Evolutionary conservation across 805 yeast species (phyloP).

Genomic region (Starmerella geochares): DNA sequence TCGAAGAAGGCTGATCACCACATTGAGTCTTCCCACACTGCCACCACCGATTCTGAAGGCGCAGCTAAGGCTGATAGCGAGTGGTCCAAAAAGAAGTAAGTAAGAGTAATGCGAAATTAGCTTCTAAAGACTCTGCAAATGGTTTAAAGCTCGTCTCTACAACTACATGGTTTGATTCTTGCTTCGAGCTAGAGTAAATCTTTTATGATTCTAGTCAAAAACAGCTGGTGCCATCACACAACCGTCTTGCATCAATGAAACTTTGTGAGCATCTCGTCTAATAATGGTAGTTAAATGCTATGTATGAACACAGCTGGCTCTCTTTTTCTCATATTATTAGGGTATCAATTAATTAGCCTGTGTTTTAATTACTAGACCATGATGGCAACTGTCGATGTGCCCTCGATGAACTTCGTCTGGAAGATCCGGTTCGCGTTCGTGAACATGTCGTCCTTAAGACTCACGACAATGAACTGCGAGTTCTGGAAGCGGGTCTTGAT

Average conservation of each 20-base stretch:
- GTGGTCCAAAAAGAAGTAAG: slow-evolving; percentile 4
- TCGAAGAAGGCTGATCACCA: not conserved
- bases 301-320: too few species aligned
- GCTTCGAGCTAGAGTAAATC: not conserved
- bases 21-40: not conserved
- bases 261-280: too few species aligned
- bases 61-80: slow-evolving; percentile 16
- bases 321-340: too few species aligned
- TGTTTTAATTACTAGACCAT: slow-evolving; percentile 4
- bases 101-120: not conserved
- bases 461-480: slow-evolving; percentile 91
- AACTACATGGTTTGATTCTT: too few species aligned
- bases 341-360: not conserved
- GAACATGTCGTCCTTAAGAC: slow-evolving; percentile 96
- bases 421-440: slow-evolving; percentile 92
- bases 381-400: slow-evolving; percentile 37
- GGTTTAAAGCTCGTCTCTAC: too few species aligned
- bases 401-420: slow-evolving; percentile 90
- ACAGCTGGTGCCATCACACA: too few species aligned
- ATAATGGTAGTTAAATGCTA: too few species aligned
- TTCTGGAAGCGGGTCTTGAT: slow-evolving; percentile 92
- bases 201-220: not conserved
- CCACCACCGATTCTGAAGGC: slow-evolving; percentile 10
- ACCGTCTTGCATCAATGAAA: too few species aligned
- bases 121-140: not conserved